These are phyloP conservation scores for Dorcoceras hygrometricum DNA, from an alignment of 257 asterid species.

Conservation along the genomic window DNA sequence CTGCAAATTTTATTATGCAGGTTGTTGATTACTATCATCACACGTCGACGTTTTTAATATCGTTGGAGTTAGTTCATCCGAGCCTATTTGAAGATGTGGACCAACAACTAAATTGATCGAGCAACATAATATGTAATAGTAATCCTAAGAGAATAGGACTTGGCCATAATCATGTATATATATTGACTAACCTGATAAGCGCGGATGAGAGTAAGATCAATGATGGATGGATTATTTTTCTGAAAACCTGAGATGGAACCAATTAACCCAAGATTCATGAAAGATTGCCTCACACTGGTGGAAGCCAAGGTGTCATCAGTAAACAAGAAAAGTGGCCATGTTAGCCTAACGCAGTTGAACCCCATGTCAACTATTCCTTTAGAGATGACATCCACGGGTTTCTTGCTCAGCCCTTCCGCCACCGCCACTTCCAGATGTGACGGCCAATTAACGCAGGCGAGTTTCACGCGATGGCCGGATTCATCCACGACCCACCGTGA, in stretches of 20 bases:
- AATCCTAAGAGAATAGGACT: background rate
- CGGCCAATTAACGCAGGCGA: conserved; percentile 91
- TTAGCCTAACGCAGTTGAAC: conserved; percentile 85
- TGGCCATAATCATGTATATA: background rate
- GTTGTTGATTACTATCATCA: background rate
- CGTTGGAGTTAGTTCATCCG: too few relatives aligned
- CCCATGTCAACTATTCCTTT: conserved; percentile 48
- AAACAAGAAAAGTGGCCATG: conserved; percentile 92
- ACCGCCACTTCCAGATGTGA: conserved; percentile 80
- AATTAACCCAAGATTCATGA: conserved; percentile 53
- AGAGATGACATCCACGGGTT: conserved; percentile 67
- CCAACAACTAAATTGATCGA: background rate
- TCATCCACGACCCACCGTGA: conserved; percentile 83
- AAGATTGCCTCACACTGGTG: conserved; percentile 57
- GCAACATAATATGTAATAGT: too few relatives aligned
- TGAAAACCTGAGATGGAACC: conserved; percentile 72
- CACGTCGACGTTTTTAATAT: background rate
- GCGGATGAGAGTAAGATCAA: conserved; percentile 72
- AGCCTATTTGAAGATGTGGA: too few relatives aligned
- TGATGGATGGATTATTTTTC: conserved; percentile 62
- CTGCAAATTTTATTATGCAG: background rate
- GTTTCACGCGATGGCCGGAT: conserved; percentile 70
- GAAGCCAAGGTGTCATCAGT: conserved; percentile 69
- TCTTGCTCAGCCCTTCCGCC: conserved; percentile 94
- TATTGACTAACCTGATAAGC: conserved; percentile 65